These are phyloP conservation scores for Blastocystis sp. DNA, from an alignment of 352 stramenopile genomes.

Conservation along the genomic window DNA sequence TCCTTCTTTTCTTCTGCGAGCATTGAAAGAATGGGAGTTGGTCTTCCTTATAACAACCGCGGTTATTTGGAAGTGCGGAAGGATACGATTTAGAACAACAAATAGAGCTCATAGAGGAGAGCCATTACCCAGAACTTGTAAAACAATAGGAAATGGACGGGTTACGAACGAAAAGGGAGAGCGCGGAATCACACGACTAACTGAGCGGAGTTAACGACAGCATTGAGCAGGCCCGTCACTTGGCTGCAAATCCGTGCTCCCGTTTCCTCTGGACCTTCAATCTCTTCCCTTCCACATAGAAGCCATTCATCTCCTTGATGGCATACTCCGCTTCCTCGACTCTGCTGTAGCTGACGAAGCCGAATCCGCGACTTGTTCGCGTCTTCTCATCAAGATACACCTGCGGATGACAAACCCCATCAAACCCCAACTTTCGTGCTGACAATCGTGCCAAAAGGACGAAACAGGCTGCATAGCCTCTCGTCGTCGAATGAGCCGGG, in stretches of 20 bases:
- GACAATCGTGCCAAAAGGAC: constrained; percentile 26
- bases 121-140: background rate
- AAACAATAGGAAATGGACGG: background rate
- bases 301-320: constrained; percentile 39
- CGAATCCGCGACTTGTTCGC: constrained; percentile 54
- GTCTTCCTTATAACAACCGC: background rate
- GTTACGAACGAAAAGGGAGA: background rate
- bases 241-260: constrained; percentile 29
- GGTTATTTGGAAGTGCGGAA: background rate
- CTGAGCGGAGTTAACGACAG: no score
- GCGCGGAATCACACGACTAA: background rate
- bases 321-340: constrained; percentile 29
- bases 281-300: constrained; percentile 25
- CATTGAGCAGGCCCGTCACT: no score
- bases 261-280: constrained; percentile 66
- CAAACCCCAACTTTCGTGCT: constrained; percentile 22
- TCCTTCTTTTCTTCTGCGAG: background rate
- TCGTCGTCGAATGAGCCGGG: constrained; percentile 18
- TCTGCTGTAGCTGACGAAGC: constrained; percentile 54
- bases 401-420: background rate
- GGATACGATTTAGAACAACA: background rate
- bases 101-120: background rate
- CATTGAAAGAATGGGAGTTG: background rate
- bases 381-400: constrained; percentile 44
- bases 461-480: constrained; percentile 28